Percentiles rank a stretch among this genome's conserved stretches.
These are phyloP conservation scores for Chlamydomonas sphaeroides DNA, from an alignment of 139 green algal species.

Conservation along the genomic window DNA sequence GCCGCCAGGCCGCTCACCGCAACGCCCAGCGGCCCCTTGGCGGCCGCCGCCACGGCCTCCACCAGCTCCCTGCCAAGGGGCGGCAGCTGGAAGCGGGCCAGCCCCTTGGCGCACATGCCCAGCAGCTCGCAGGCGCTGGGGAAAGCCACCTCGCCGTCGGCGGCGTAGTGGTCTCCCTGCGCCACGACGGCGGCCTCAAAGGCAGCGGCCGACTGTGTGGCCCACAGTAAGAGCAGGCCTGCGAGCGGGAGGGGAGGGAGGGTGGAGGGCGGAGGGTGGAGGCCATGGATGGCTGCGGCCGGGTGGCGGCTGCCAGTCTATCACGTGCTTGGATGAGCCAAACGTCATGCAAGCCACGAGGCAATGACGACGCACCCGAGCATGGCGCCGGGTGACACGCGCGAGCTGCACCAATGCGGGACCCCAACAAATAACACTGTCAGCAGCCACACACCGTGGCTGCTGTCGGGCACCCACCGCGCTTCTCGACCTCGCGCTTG, in stretches of 20 bases:
- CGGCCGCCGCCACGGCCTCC: neutral
- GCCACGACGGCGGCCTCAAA: neutral
- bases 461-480: neutral
- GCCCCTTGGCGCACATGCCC: constrained; percentile 1
- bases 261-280: no score
- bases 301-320: no score
- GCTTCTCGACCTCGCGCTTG: neutral
- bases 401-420: no score
- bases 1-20: neutral
- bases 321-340: no score
- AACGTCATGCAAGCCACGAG: no score
- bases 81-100: neutral
- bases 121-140: neutral
- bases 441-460: neutral
- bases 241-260: no score
- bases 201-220: neutral
- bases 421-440: no score
- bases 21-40: neutral
- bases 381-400: no score
- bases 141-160: neutral
- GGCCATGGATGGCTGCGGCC: neutral
- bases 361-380: no score
- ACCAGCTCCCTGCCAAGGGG: neutral
- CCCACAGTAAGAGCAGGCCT: no score
- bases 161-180: neutral